These are phyloP conservation scores for Balansia obtecta DNA, from an alignment of 2,329 filamentous ascomycete species.

Conservation along the genomic window DNA sequence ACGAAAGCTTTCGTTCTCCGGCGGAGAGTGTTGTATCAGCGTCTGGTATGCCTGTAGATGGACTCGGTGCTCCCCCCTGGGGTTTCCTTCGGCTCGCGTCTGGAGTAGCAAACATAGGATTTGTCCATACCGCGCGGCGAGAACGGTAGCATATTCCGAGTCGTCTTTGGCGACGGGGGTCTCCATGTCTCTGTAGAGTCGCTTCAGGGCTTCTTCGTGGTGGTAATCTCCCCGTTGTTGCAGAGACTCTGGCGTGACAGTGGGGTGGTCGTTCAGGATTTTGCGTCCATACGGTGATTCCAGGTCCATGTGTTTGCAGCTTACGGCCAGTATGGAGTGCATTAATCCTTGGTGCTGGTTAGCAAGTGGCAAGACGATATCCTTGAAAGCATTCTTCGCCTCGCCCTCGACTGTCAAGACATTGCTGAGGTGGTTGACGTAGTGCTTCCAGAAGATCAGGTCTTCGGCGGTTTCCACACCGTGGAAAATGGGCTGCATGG, in stretches of 20 bases:
- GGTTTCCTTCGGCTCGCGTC: slow-evolving; percentile 42
- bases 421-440: slow-evolving; percentile 64
- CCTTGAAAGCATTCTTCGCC: slow-evolving; percentile 72
- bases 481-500: slow-evolving; percentile 57
- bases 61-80: slow-evolving; percentile 59
- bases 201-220: slow-evolving; percentile 40
- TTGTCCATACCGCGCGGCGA: slow-evolving; percentile 47
- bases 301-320: slow-evolving; percentile 62
- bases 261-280: slow-evolving; percentile 36
- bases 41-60: slow-evolving; percentile 67
- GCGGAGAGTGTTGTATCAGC: slow-evolving; percentile 50
- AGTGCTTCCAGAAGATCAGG: slow-evolving; percentile 71
- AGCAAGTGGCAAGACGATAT: slow-evolving; percentile 72
- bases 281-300: slow-evolving; percentile 43
- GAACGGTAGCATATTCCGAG: slow-evolving; percentile 30
- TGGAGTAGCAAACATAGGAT: slow-evolving; percentile 50
- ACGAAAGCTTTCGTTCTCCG: slow-evolving; percentile 52
- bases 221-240: slow-evolving; percentile 42
- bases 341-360: slow-evolving; percentile 70
- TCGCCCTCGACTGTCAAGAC: slow-evolving; percentile 75
- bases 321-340: slow-evolving; percentile 79
- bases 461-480: slow-evolving; percentile 74
- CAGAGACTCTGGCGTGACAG: slow-evolving; percentile 33
- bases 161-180: slow-evolving; percentile 29
- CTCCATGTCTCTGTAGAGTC: slow-evolving; percentile 35